Conservation (phyloP, 192 early-diverging fungal genomes). For the Lobulomyces angularis region DNA sequence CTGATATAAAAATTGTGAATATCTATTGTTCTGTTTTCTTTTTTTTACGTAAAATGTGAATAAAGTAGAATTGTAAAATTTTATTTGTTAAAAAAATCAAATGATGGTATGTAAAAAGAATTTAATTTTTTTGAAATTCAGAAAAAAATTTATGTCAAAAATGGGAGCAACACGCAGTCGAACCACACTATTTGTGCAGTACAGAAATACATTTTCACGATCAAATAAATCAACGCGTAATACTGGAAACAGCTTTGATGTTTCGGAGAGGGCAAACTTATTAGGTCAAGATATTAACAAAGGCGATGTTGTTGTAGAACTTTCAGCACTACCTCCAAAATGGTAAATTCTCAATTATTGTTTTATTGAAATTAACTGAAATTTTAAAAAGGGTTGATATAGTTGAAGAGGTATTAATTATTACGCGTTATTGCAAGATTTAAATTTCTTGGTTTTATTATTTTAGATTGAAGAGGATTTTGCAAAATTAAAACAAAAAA, state of each 20-base stretch:
- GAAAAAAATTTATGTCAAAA: too few species aligned
- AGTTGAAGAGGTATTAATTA: conserved; percentile 73
- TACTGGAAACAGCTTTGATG: conserved; percentile 20
- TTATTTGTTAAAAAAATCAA: too few species aligned
- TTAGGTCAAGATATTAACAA: conserved; percentile 47
- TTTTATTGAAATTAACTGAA: not conserved
- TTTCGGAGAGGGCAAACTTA: conserved; percentile 33
- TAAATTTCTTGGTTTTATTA: not conserved
- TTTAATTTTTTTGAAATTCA: too few species aligned
- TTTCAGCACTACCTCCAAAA: conserved; percentile 78
- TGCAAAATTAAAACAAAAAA: conserved; percentile 43
- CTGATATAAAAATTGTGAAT: too few species aligned
- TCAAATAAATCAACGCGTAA: conserved; percentile 27
- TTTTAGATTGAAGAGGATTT: conserved; percentile 43
- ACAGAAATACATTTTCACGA: conserved; percentile 77
- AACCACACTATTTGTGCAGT: conserved; percentile 86
- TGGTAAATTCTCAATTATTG: conserved; percentile 40
- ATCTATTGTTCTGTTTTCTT: too few species aligned
- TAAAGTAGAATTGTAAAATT: too few species aligned
- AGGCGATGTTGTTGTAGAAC: conserved; percentile 74
- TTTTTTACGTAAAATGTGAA: too few species aligned
- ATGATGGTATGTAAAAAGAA: too few species aligned
- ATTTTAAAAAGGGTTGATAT: conserved; percentile 63
- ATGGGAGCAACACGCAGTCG: conserved; percentile 76
- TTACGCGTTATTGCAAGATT: conserved; percentile 13